These are phyloP conservation scores for Lupinus albus DNA, from an alignment of 306 rosid species.

Conservation along the genomic window DNA sequence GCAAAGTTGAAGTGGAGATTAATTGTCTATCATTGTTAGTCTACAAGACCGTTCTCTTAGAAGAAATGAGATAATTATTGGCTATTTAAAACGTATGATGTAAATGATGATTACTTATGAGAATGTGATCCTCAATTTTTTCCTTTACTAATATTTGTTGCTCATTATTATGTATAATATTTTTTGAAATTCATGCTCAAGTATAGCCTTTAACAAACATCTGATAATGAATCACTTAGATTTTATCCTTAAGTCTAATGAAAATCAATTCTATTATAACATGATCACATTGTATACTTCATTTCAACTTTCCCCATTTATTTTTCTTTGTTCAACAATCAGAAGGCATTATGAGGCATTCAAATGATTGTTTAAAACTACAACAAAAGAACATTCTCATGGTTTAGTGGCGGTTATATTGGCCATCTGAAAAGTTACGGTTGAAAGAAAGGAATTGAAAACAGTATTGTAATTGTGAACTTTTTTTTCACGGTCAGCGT, in stretches of 20 bases:
- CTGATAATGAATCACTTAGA: too few relatives aligned
- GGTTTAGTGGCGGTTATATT: not conserved
- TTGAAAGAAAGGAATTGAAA: not conserved
- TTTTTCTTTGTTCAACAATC: not conserved
- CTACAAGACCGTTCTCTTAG: not conserved
- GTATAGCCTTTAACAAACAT: too few relatives aligned
- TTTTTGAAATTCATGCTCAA: too few relatives aligned
- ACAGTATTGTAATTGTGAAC: not conserved
- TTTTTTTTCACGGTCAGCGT: not conserved
- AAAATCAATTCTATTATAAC: not conserved
- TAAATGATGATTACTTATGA: not conserved
- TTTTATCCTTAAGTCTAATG: too few relatives aligned
- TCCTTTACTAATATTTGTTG: too few relatives aligned
- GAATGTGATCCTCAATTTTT: not conserved
- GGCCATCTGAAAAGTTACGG: not conserved
- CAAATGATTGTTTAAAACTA: too few relatives aligned
- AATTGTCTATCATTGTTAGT: not conserved
- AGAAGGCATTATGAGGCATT: not conserved
- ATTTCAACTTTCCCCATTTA: not conserved
- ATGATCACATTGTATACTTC: not conserved
- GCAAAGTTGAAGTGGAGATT: not conserved
- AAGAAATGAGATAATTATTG: not conserved
- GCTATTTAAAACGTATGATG: not conserved
- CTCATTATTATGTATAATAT: too few relatives aligned
- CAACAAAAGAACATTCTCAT: too few relatives aligned